phyloP scores from a whole-genome alignment of 1,139 yeast genomes.

The Meyerozyma carpophila region DNA sequence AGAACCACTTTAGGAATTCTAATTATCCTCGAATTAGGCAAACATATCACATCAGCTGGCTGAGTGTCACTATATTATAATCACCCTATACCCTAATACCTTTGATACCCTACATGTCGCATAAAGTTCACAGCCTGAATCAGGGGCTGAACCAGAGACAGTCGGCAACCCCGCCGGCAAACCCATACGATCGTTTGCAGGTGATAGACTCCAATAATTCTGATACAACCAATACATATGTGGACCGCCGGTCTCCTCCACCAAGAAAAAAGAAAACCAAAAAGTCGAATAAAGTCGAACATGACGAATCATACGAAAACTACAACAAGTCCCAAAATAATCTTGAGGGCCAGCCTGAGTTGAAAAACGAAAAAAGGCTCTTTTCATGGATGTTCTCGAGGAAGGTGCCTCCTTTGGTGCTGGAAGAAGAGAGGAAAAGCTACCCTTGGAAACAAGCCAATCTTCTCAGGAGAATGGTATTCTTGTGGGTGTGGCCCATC shows the following conservation, averaged over 20 bases:
- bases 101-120: not conserved
- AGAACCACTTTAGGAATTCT: not conserved
- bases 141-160: not conserved
- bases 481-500: slow-evolving; percentile 40
- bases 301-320: not conserved
- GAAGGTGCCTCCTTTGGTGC: slow-evolving; percentile 29
- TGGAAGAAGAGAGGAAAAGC: slow-evolving; percentile 30
- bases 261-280: slow-evolving; percentile 1
- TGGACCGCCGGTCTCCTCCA: slow-evolving; percentile 6
- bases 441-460: slow-evolving; percentile 34
- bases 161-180: not conserved
- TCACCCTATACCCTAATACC: not conserved
- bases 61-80: not conserved
- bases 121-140: not conserved
- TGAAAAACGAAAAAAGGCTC: slow-evolving; percentile 14
- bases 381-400: slow-evolving; percentile 26
- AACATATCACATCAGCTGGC: not conserved
- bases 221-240: slow-evolving; percentile 11
- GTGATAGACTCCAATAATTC: slow-evolving; percentile 6
- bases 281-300: slow-evolving; percentile 1
- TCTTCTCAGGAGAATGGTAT: slow-evolving; percentile 23
- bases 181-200: slow-evolving; percentile 3
- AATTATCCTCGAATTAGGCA: not conserved
- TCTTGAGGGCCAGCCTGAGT: slow-evolving; percentile 4
- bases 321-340: not conserved